Percentiles rank a stretch among this genome's conserved stretches.
Conservation (phyloP, 257 asterid species). For the Echium plantagineum region DNA sequence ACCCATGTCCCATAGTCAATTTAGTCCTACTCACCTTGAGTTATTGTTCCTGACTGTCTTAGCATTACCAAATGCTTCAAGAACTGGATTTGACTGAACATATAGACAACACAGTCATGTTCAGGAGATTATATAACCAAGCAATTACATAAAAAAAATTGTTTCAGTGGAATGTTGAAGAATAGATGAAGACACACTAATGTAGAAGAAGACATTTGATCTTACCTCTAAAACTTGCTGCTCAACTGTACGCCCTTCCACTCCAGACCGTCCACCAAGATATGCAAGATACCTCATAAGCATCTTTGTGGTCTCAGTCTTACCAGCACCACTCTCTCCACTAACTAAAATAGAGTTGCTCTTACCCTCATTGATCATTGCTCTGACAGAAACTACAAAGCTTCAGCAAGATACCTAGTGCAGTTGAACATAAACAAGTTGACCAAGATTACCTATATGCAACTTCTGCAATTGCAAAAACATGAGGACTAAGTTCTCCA, state of each 20-base stretch:
- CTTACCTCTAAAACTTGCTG: conserved; percentile 98
- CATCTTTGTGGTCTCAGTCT: conserved; percentile 98
- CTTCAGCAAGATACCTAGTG: conserved; percentile 1
- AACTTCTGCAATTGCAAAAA: conserved; percentile 94
- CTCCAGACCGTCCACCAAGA: conserved; percentile 96
- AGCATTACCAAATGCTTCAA: conserved; percentile 99
- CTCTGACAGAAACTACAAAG: conserved; percentile 38
- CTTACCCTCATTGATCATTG: conserved; percentile 87
- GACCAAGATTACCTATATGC: conserved; percentile 56
- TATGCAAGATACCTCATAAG: conserved; percentile 95
- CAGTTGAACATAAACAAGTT: conserved; percentile 1
- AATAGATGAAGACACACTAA: not conserved
- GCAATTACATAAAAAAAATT: not conserved
- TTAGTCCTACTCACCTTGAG: conserved; percentile 56
- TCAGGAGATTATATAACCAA: not conserved
- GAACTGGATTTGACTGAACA: conserved; percentile 91
- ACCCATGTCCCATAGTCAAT: not conserved
- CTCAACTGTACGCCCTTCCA: conserved; percentile 97
- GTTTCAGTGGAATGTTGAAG: not conserved
- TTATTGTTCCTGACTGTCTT: conserved; percentile 91
- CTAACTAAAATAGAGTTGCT: conserved; percentile 98
- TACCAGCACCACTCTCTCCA: conserved; percentile 99
- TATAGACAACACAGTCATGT: conserved; percentile 9
- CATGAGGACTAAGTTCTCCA: conserved; percentile 99
- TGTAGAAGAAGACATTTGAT: not conserved